Evolutionary conservation across 495 filamentous ascomycete genomes (phyloP).

Genomic region (Opeltia flavorubescens): DNA sequence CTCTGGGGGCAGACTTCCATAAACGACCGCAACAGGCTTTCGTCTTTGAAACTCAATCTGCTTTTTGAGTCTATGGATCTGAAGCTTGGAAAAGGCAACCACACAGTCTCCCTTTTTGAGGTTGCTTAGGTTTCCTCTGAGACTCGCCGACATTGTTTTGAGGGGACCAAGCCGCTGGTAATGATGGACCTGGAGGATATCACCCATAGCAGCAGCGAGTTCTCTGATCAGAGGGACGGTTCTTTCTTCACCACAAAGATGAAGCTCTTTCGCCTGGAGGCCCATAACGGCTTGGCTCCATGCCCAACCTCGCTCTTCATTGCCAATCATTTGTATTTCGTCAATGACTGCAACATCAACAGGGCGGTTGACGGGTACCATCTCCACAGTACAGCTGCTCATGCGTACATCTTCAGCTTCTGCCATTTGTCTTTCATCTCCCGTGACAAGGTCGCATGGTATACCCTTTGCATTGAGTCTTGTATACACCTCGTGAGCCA

Average conservation of each 20-base stretch:
- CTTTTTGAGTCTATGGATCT: slow-evolving; percentile 65
- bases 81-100: slow-evolving; percentile 67
- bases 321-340: slow-evolving; percentile 95
- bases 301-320: slow-evolving; percentile 73
- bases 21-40: slow-evolving; percentile 76
- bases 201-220: slow-evolving; percentile 67
- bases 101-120: slow-evolving; percentile 85
- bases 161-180: slow-evolving; percentile 78
- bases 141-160: slow-evolving; percentile 43
- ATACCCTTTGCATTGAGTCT: slow-evolving; percentile 64
- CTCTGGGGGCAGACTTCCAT: slow-evolving; percentile 84
- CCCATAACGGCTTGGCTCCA: slow-evolving; percentile 93
- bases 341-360: slow-evolving; percentile 93
- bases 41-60: slow-evolving; percentile 65
- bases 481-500: slow-evolving; percentile 86
- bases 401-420: slow-evolving; percentile 36
- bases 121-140: slow-evolving; percentile 45
- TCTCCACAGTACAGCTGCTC: slow-evolving; percentile 88
- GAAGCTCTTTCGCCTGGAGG: slow-evolving; percentile 70
- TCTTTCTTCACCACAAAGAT: slow-evolving; percentile 85
- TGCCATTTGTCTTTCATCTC: slow-evolving; percentile 65
- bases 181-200: slow-evolving; percentile 62
- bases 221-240: slow-evolving; percentile 65
- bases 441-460: slow-evolving; percentile 70
- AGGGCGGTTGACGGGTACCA: slow-evolving; percentile 56